Evolutionary conservation across 2,329 filamentous ascomycete genomes (phyloP).

Genomic region (Claviceps sorghi): DNA sequence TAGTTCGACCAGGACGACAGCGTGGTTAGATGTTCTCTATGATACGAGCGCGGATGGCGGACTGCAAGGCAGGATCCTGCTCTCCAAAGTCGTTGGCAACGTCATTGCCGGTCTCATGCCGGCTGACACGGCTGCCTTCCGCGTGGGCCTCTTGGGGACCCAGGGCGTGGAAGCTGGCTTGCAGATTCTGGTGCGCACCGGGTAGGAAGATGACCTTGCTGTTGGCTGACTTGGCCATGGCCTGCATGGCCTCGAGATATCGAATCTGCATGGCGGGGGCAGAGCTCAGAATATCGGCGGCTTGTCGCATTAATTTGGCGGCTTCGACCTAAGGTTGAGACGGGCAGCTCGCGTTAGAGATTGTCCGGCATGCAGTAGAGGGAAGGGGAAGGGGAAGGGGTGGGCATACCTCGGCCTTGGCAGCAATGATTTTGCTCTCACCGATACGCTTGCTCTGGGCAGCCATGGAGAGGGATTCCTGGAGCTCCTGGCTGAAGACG

Average conservation of each 20-base stretch:
- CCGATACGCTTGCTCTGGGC: conserved; percentile 97
- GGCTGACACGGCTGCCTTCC: conserved; percentile 34
- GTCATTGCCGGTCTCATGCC: conserved; percentile 30
- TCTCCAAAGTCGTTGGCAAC: conserved; percentile 36
- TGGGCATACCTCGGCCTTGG: conserved; percentile 58
- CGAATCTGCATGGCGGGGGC: conserved; percentile 97
- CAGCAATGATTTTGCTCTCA: conserved; percentile 95
- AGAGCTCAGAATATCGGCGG: conserved; percentile 80
- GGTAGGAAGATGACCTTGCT: conserved; percentile 79
- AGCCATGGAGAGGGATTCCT: conserved; percentile 94
- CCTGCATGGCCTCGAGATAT: conserved; percentile 96
- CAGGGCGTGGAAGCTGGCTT: conserved; percentile 27
- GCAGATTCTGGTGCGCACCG: conserved; percentile 42
- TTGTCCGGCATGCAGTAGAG: too few species aligned
- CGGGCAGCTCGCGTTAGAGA: background rate
- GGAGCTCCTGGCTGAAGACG: conserved; percentile 87
- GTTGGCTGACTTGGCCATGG: conserved; percentile 91
- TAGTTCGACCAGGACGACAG: conserved; percentile 10
- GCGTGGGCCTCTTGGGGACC: conserved; percentile 22
- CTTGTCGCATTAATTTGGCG: conserved; percentile 84
- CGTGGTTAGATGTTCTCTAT: conserved; percentile 66
- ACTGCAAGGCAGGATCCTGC: conserved; percentile 52
- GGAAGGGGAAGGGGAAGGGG: background rate
- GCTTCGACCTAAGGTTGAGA: conserved; percentile 51
- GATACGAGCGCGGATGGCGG: conserved; percentile 66